These are phyloP conservation scores for Mimosa pudica DNA, from an alignment of 306 rosid species.

Conservation along the genomic window DNA sequence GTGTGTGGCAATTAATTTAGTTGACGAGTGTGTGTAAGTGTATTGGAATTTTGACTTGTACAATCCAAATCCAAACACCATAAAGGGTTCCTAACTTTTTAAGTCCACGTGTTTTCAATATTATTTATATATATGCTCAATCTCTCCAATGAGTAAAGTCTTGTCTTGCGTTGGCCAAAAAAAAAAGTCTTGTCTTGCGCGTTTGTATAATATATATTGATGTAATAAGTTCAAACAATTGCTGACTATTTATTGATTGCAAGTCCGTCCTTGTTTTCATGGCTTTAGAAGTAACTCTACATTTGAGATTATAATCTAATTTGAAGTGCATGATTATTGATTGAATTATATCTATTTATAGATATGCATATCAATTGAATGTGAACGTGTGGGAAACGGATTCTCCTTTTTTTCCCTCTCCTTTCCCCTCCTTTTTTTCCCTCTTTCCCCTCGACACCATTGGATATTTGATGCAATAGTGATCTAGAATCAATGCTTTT, in stretches of 20 bases:
- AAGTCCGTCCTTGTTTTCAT: neutral
- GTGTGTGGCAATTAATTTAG: neutral
- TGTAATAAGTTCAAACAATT: neutral
- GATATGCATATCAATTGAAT: neutral
- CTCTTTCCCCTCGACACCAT: too few species aligned
- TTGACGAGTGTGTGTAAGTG: constrained; percentile 2
- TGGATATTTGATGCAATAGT: too few species aligned
- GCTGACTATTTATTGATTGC: neutral
- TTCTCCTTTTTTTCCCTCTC: too few species aligned
- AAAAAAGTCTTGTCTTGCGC: neutral
- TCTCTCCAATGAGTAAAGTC: constrained; percentile 4
- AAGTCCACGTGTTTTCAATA: constrained; percentile 9
- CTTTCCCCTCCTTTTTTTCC: too few species aligned
- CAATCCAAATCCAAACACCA: neutral
- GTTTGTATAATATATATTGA: neutral
- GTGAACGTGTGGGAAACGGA: neutral
- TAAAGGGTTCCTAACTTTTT: neutral
- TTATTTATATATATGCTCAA: neutral
- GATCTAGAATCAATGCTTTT: too few species aligned
- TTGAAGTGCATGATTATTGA: neutral
- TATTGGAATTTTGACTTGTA: constrained; percentile 27
- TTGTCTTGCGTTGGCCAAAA: neutral
- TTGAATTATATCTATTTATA: constrained; percentile 2
- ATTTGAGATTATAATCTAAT: neutral
- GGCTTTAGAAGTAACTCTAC: neutral